Conservation (phyloP, 1,284 basidiomycete species). For the Sanghuangporus weigelae region DNA sequence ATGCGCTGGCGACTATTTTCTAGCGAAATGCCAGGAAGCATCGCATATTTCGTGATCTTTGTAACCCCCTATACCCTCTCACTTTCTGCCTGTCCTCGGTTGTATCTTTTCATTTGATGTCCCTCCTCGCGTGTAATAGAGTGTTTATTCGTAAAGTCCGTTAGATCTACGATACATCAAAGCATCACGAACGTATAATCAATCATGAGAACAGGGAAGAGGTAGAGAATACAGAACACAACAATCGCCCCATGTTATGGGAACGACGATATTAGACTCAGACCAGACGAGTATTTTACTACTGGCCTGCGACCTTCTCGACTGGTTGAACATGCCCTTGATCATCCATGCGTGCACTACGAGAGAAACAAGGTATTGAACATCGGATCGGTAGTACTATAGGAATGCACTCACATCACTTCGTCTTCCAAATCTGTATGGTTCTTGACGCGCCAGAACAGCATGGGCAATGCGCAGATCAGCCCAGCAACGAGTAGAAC, state of each 20-base stretch:
- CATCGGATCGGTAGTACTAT: background rate
- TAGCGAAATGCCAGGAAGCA: slow-evolving; percentile 23
- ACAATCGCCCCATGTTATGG: background rate
- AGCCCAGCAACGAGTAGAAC: slow-evolving; percentile 25
- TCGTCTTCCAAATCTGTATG: slow-evolving; percentile 26
- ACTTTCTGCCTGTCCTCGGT: background rate
- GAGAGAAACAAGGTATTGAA: background rate
- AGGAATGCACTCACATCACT: slow-evolving; percentile 18
- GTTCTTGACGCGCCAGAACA: slow-evolving; percentile 26
- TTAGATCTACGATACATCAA: background rate
- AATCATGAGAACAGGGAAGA: background rate
- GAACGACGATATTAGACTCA: too few species aligned
- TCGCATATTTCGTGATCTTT: background rate
- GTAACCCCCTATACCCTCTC: background rate
- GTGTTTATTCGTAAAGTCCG: background rate
- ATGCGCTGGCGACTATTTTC: slow-evolving; percentile 64
- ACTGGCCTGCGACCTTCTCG: slow-evolving; percentile 1
- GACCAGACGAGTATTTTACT: background rate
- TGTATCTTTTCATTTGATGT: background rate
- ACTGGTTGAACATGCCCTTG: slow-evolving; percentile 15
- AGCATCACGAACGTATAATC: background rate
- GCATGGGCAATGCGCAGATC: slow-evolving; percentile 27
- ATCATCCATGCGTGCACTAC: slow-evolving; percentile 21
- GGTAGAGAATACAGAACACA: background rate
- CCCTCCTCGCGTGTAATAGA: background rate